These are phyloP conservation scores for Fonsecaea multimorphosa DNA, from an alignment of 2,329 filamentous ascomycete genomes.

Conservation along the genomic window DNA sequence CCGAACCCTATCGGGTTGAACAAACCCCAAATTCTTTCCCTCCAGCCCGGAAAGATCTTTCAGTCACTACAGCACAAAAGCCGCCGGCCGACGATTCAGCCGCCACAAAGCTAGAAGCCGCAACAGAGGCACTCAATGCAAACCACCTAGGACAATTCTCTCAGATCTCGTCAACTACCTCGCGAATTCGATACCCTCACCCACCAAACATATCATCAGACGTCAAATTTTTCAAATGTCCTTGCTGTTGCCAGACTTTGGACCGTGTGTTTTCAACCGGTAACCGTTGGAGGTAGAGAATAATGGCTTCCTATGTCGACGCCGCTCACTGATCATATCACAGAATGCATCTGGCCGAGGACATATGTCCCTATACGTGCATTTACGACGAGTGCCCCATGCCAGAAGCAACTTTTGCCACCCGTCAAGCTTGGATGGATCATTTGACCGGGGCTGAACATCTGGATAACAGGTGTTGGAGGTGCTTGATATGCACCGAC, in stretches of 20 bases:
- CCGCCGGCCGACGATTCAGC: not conserved
- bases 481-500: constrained; percentile 13
- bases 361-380: constrained; percentile 14
- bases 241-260: constrained; percentile 15
- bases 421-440: constrained; percentile 9
- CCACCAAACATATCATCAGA: constrained; percentile 3
- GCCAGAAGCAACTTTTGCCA: not conserved
- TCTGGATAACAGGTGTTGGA: not conserved
- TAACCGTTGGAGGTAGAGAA: constrained; percentile 1
- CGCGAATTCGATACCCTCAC: constrained; percentile 4
- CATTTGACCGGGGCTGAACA: constrained; percentile 8
- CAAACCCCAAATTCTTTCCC: rapidly evolving
- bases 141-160: not conserved
- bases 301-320: too few species aligned
- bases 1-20: too few species aligned
- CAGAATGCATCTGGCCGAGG: constrained; percentile 5
- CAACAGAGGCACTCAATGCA: not conserved
- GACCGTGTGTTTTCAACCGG: not conserved
- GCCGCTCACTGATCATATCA: not conserved
- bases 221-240: constrained; percentile 11
- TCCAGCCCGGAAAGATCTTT: not conserved
- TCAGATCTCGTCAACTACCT: not conserved
- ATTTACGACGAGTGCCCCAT: constrained; percentile 3
- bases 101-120: not conserved
- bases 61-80: not conserved